Evolutionary conservation across 2,329 filamentous ascomycete genomes (phyloP).

Genomic region (Cladosporium cucumerinum): DNA sequence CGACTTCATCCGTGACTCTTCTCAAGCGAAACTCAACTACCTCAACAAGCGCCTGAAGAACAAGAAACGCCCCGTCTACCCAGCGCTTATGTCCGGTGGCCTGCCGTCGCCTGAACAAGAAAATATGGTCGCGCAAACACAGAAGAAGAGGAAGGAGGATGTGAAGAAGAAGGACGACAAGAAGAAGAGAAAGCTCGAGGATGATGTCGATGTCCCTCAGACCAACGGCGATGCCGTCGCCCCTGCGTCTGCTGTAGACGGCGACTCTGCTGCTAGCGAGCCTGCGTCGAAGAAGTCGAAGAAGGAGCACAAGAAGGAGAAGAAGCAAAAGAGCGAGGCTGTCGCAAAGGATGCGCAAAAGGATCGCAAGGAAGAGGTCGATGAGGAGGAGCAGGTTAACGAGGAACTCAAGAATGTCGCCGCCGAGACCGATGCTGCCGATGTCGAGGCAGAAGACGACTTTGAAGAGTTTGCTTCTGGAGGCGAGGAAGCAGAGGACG

Average conservation of each 20-base stretch:
- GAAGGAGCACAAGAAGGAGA: conserved; percentile 34
- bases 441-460: conserved; percentile 33
- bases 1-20: conserved; percentile 15
- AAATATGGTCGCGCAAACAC: conserved; percentile 20
- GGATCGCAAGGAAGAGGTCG: conserved; percentile 21
- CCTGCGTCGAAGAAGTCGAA: conserved; percentile 22
- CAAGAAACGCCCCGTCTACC: conserved; percentile 19
- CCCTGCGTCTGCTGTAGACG: conserved; percentile 13
- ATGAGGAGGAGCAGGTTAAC: conserved; percentile 30
- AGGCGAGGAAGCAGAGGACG: conserved; percentile 35
- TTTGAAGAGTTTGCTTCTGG: conserved; percentile 38
- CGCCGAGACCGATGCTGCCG: conserved; percentile 15
- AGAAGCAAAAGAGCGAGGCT: conserved; percentile 22
- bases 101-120: conserved; percentile 29
- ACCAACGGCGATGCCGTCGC: background rate
- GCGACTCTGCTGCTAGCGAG: conserved; percentile 9
- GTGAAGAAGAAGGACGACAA: conserved; percentile 18
- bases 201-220: conserved; percentile 6
- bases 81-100: conserved; percentile 35
- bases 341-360: conserved; percentile 14
- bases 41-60: conserved; percentile 14
- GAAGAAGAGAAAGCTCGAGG: conserved; percentile 20
- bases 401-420: conserved; percentile 28
- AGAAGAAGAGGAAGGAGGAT: conserved; percentile 22
- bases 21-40: conserved; percentile 8